phyloP scores from a whole-genome alignment of 106 monocot species.

The Dendrobium huoshanense region DNA sequence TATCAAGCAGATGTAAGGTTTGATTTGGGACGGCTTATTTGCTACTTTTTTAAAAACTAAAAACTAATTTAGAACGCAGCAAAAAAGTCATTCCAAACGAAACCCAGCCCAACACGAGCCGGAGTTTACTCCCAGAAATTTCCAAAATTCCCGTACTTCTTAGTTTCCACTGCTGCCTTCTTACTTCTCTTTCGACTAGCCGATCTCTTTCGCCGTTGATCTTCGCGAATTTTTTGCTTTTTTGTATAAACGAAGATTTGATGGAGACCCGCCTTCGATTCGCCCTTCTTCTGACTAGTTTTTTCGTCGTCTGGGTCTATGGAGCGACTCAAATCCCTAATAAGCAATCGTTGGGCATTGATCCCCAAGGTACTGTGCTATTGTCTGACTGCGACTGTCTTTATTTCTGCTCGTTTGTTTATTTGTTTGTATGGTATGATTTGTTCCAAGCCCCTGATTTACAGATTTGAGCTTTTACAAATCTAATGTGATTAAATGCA shows the following conservation, averaged over 20 bases:
- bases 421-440: not conserved
- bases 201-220: not conserved
- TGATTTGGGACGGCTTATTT: no score
- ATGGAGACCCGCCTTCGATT: not conserved
- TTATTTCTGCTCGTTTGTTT: not conserved
- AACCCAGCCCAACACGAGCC: not conserved
- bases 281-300: not conserved
- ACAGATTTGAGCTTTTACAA: conserved; percentile 43
- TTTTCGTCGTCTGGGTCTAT: not conserved
- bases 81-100: no score
- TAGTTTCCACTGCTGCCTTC: not conserved
- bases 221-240: not conserved
- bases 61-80: no score
- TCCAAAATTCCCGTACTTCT: not conserved
- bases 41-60: no score
- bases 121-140: not conserved
- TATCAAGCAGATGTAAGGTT: no score
- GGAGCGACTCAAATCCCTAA: not conserved
- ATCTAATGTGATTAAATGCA: conserved; percentile 76
- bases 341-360: conserved; percentile 9
- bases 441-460: not conserved
- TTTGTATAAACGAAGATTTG: not conserved
- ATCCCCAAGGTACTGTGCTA: conserved; percentile 8
- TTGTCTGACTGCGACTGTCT: not conserved
- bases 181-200: not conserved